Evolutionary conservation across 2,329 filamentous ascomycete species (phyloP).

Genomic region (Sarocladium kiliense): DNA sequence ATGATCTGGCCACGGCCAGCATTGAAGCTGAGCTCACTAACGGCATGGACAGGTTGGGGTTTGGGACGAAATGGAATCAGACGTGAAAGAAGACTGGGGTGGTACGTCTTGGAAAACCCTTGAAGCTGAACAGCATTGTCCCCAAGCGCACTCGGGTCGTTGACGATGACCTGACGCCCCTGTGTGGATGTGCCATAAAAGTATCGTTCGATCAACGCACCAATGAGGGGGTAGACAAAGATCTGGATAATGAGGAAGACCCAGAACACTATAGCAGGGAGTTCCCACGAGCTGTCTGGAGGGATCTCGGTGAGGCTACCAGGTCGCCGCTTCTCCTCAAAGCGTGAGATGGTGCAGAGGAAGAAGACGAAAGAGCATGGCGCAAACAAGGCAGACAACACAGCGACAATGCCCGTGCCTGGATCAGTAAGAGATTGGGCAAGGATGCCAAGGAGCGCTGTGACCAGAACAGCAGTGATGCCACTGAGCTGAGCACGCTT

Average conservation of each 20-base stretch:
- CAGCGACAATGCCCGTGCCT: slow-evolving; percentile 57
- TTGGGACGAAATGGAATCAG: slow-evolving; percentile 37
- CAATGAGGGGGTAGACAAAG: slow-evolving; percentile 69
- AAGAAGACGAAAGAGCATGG: slow-evolving; percentile 88
- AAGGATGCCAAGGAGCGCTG: slow-evolving; percentile 72
- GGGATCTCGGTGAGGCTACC: slow-evolving; percentile 58
- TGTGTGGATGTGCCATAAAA: slow-evolving; percentile 71
- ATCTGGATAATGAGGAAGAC: slow-evolving; percentile 74
- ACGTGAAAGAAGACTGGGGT: slow-evolving; percentile 56
- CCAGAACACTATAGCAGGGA: slow-evolving; percentile 74
- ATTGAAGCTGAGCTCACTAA: slow-evolving; percentile 65
- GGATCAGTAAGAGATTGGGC: slow-evolving; percentile 68
- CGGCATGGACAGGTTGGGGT: slow-evolving; percentile 67
- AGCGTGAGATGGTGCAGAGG: slow-evolving; percentile 69
- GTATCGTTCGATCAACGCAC: slow-evolving; percentile 65
- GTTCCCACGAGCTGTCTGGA: slow-evolving; percentile 59
- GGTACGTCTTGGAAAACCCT: slow-evolving; percentile 74
- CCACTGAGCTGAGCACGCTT: slow-evolving; percentile 83
- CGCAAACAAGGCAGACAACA: slow-evolving; percentile 73
- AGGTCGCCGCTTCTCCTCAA: slow-evolving; percentile 56
- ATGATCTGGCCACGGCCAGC: slow-evolving; percentile 78
- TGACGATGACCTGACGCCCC: slow-evolving; percentile 45
- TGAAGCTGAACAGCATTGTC: slow-evolving; percentile 62
- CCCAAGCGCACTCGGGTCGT: slow-evolving; percentile 22
- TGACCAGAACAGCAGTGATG: slow-evolving; percentile 68